These are phyloP conservation scores for Musa itinerans DNA, from an alignment of 176 grass and related monocot species.

Conservation along the genomic window DNA sequence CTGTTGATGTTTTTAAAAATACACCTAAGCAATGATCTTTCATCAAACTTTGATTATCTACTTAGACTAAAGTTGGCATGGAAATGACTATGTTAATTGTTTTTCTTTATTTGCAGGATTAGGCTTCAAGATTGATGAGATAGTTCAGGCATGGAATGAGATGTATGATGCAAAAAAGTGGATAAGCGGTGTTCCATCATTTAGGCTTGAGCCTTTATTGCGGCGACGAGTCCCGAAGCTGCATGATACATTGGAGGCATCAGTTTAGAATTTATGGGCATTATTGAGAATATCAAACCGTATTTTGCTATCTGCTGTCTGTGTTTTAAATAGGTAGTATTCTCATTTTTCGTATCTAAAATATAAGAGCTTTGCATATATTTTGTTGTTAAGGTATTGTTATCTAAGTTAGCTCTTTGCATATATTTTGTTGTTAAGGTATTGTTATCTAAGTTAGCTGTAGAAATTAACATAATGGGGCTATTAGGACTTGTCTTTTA, in stretches of 20 bases:
- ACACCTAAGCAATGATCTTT: not conserved
- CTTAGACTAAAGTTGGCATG: not conserved
- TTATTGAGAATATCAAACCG: not conserved
- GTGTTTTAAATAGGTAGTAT: conserved; percentile 2
- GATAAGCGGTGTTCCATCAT: conserved; percentile 64
- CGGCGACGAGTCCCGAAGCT: conserved; percentile 60
- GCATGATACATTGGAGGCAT: conserved; percentile 43
- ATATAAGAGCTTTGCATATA: too few species aligned
- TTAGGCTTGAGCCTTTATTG: conserved; percentile 86
- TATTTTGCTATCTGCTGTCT: not conserved
- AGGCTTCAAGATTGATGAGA: conserved; percentile 89
- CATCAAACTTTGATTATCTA: not conserved
- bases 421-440: too few species aligned
- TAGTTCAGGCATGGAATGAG: conserved; percentile 95
- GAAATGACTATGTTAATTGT: not conserved
- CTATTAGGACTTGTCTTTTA: too few species aligned
- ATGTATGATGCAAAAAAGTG: conserved; percentile 93
- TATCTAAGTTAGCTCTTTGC: not conserved
- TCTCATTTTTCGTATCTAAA: not conserved
- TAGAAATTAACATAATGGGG: too few species aligned
- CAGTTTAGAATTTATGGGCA: not conserved
- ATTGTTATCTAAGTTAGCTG: too few species aligned
- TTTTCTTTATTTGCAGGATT: conserved; percentile 42
- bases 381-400: not conserved
- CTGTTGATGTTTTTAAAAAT: not conserved